These are phyloP conservation scores for Phialophora chinensis DNA, from an alignment of 2,329 filamentous ascomycete species.

Conservation along the genomic window DNA sequence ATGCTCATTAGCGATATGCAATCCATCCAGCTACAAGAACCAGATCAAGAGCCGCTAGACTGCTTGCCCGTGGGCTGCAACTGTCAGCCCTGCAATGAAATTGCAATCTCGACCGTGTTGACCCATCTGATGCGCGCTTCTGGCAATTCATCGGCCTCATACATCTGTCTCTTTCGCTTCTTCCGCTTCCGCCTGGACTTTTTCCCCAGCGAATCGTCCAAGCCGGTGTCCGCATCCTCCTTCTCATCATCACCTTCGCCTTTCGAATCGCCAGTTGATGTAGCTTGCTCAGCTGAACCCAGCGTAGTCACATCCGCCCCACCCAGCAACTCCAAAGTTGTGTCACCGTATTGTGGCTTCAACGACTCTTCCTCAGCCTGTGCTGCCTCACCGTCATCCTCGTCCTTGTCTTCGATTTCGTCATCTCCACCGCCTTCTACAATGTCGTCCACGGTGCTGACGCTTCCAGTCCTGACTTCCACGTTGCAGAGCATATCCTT, in stretches of 20 bases:
- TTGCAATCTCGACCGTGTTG: constrained; percentile 54
- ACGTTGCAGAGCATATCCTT: constrained; percentile 58
- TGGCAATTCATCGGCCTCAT: constrained; percentile 47
- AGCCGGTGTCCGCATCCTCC: constrained; percentile 26
- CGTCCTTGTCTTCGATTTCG: constrained; percentile 37
- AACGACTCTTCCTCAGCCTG: constrained; percentile 24
- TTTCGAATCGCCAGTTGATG: background rate
- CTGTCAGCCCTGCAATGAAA: constrained; percentile 46
- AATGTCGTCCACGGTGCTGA: constrained; percentile 66
- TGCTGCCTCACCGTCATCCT: constrained; percentile 30
- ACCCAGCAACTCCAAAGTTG: constrained; percentile 36
- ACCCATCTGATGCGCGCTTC: constrained; percentile 55
- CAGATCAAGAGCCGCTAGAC: background rate
- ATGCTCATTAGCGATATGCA: background rate
- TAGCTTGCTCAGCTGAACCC: constrained; percentile 16
- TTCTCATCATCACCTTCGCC: background rate
- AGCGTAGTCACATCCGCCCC: constrained; percentile 18
- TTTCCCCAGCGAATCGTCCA: constrained; percentile 19
- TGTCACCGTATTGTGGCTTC: constrained; percentile 35
- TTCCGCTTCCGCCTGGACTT: constrained; percentile 41
- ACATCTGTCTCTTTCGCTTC: constrained; percentile 40
- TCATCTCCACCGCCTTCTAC: constrained; percentile 48
- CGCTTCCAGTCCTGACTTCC: constrained; percentile 60
- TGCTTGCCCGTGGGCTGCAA: background rate
- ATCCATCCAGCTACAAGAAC: background rate